These are phyloP conservation scores for Spatholobus suberectus DNA, from an alignment of 306 rosid genomes.

Conservation along the genomic window DNA sequence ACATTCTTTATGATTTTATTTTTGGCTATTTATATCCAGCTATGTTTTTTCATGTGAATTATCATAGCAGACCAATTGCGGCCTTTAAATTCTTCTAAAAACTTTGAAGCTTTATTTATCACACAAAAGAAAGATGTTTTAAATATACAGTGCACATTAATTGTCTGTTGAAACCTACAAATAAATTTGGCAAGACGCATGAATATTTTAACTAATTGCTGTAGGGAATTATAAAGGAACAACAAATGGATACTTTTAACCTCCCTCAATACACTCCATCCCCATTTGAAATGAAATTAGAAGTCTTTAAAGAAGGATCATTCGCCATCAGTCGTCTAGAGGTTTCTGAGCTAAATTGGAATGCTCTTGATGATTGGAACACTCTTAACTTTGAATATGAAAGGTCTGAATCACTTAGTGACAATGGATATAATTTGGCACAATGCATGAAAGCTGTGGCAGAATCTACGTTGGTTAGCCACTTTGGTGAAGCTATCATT, in stretches of 20 bases:
- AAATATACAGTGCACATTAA: no score
- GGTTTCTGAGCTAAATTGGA: conserved; percentile 48
- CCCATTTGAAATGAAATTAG: conserved; percentile 43
- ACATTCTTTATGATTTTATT: no score
- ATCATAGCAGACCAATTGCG: no score
- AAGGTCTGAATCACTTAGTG: not conserved
- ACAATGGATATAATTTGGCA: conserved; percentile 43
- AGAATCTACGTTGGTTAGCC: conserved; percentile 47
- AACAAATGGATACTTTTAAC: conserved; percentile 49
- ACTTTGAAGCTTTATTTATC: no score
- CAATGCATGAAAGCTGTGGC: conserved; percentile 52
- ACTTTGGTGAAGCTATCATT: conserved; percentile 56
- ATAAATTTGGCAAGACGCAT: not conserved
- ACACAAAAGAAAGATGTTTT: no score
- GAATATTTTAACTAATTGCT: not conserved
- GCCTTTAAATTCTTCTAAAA: no score
- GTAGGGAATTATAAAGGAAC: conserved; percentile 21
- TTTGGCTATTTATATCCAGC: no score
- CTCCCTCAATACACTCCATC: conserved; percentile 56
- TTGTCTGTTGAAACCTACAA: no score
- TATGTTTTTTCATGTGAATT: no score
- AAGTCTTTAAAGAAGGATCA: conserved; percentile 48
- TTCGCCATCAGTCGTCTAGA: conserved; percentile 32
- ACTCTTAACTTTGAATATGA: not conserved
- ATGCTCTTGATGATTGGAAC: not conserved